A percentile compares a stretch with the other conserved stretches of the same genome.
Evolutionary conservation across 2,329 filamentous ascomycete species (phyloP).

Genomic region (Pseudocercospora fuligena): DNA sequence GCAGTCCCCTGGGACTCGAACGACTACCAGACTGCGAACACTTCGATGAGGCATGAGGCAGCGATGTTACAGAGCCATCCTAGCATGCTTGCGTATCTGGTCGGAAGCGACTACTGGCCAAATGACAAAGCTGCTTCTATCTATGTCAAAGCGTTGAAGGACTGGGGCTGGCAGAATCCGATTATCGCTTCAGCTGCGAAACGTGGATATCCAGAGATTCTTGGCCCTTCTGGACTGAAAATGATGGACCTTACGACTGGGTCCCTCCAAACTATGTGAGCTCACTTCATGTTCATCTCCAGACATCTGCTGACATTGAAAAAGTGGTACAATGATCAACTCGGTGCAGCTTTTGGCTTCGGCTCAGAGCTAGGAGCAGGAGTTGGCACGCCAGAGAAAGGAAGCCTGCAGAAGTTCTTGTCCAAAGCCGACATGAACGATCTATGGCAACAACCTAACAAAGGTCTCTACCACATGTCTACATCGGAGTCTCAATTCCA

Average conservation of each 20-base stretch:
- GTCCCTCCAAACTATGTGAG: slow-evolving; percentile 16
- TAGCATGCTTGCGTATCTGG: slow-evolving; percentile 19
- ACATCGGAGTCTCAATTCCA: slow-evolving; percentile 14
- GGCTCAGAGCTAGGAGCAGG: slow-evolving; percentile 16
- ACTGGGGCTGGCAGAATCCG: slow-evolving; percentile 19
- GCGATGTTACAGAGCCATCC: slow-evolving; percentile 17
- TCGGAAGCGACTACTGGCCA: slow-evolving; percentile 23
- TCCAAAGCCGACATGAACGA: slow-evolving; percentile 12
- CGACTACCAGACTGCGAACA: slow-evolving; percentile 18
- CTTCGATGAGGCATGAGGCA: slow-evolving; percentile 15
- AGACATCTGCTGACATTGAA: neutral
- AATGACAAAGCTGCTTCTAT: slow-evolving; percentile 18
- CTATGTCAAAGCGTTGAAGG: slow-evolving; percentile 14
- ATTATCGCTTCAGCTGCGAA: slow-evolving; percentile 19
- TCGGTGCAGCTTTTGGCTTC: slow-evolving; percentile 20
- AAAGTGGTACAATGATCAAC: slow-evolving; percentile 16
- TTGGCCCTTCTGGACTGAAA: slow-evolving; percentile 15
- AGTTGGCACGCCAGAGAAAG: slow-evolving; percentile 21
- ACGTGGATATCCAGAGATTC: slow-evolving; percentile 18
- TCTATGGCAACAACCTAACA: slow-evolving; percentile 17
- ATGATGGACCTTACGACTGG: slow-evolving; percentile 24
- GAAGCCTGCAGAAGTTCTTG: slow-evolving; percentile 19
- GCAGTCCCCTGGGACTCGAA: slow-evolving; percentile 15
- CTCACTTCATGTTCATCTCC: neutral
- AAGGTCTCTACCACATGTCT: slow-evolving; percentile 20